Evolutionary conservation across 371 early-diverging fungal species (phyloP).

Genomic region (Mucor ambiguus): DNA sequence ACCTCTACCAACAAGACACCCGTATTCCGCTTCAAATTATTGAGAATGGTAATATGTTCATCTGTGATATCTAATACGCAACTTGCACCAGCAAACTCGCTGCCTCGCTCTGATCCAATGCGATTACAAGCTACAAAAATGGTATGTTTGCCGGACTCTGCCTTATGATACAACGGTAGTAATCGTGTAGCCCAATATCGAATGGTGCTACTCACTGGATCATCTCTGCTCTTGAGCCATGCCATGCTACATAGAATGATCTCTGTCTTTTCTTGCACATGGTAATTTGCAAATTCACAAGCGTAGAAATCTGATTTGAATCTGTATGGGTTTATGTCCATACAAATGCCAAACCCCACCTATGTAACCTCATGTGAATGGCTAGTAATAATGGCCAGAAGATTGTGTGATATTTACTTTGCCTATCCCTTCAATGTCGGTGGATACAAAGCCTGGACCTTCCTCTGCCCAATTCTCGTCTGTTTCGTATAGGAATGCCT

Average conservation of each 20-base stretch:
- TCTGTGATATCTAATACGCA: constrained; percentile 46
- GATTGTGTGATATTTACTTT: constrained; percentile 35
- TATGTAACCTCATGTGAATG: constrained; percentile 8
- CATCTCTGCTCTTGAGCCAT: constrained; percentile 57
- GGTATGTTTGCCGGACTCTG: constrained; percentile 5
- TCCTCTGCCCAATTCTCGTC: constrained; percentile 80
- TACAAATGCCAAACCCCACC: constrained; percentile 80
- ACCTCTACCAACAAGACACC: constrained; percentile 47
- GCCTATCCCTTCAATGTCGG: constrained; percentile 46
- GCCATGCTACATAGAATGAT: constrained; percentile 71
- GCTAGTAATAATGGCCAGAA: not conserved
- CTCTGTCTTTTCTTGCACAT: constrained; percentile 44
- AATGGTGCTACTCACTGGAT: constrained; percentile 30
- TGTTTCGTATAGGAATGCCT: constrained; percentile 67
- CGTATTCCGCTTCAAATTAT: constrained; percentile 29
- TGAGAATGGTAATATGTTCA: constrained; percentile 31
- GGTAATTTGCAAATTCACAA: constrained; percentile 75
- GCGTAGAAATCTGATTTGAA: constrained; percentile 65
- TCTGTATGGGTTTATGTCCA: constrained; percentile 81
- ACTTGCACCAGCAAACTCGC: constrained; percentile 59
- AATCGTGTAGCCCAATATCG: constrained; percentile 68
- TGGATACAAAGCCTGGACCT: constrained; percentile 66
- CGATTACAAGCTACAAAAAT: constrained; percentile 67
- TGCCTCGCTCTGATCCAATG: constrained; percentile 63
- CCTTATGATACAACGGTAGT: constrained; percentile 36